These are phyloP conservation scores for Physocladia obscura DNA, from an alignment of 192 early-diverging fungal genomes.

Conservation along the genomic window DNA sequence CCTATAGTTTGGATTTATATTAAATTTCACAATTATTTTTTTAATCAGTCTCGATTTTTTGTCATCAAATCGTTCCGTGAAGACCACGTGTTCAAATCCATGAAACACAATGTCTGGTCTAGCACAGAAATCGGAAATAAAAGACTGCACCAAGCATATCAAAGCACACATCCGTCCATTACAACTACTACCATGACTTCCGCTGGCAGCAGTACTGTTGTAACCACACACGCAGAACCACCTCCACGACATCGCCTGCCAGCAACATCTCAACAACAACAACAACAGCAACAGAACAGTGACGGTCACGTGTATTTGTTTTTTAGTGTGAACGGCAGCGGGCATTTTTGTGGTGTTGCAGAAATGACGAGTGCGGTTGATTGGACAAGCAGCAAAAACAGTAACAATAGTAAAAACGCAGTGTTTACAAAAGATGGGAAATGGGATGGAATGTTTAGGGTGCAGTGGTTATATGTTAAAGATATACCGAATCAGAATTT, in stretches of 20 bases:
- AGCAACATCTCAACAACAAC: not conserved
- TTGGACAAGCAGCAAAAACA: too few species aligned
- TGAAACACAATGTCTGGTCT: slow-evolving; percentile 54
- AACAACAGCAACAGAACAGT: not conserved
- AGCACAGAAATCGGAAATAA: slow-evolving; percentile 60
- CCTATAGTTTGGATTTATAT: not conserved
- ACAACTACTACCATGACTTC: not conserved
- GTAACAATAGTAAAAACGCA: not conserved
- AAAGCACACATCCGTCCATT: slow-evolving; percentile 10
- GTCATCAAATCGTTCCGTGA: slow-evolving; percentile 60
- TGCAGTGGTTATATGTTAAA: slow-evolving; percentile 57
- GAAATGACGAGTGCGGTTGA: slow-evolving; percentile 47
- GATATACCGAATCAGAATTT: slow-evolving; percentile 53
- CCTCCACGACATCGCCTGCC: not conserved
- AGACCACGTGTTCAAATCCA: slow-evolving; percentile 46
- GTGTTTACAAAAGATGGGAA: slow-evolving; percentile 33
- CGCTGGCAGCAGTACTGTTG: not conserved
- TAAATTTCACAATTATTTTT: not conserved
- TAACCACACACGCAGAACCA: not conserved
- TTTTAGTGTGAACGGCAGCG: slow-evolving; percentile 55
- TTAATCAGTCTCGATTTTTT: slow-evolving; percentile 50
- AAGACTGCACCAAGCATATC: slow-evolving; percentile 51
- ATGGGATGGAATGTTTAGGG: slow-evolving; percentile 55
- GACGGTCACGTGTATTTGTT: slow-evolving; percentile 52
- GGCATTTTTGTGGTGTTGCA: slow-evolving; percentile 60